Evolutionary conservation across 257 asterid species (phyloP).

Genomic region (Solanum tacnaense): DNA sequence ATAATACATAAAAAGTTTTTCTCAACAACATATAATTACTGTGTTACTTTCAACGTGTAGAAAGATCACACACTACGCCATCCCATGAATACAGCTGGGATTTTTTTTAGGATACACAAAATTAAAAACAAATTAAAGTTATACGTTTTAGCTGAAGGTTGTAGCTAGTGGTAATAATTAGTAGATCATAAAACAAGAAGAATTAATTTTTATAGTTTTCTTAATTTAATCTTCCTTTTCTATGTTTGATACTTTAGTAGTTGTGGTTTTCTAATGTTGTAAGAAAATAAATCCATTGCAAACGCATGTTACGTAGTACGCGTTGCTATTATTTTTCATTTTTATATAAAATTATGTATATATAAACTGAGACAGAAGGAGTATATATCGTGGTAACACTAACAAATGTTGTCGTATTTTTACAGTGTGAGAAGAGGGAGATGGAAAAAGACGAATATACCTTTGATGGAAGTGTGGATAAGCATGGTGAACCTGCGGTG

Average conservation of each 20-base stretch:
- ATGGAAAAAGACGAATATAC: constrained; percentile 45
- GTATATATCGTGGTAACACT: too few species aligned
- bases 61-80: not conserved
- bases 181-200: too few species aligned
- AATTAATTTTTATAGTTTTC: not conserved
- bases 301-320: not conserved
- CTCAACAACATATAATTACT: not conserved
- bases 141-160: not conserved
- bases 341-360: not conserved
- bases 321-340: not conserved
- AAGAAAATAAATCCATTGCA: not conserved
- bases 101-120: not conserved
- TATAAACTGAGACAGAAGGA: not conserved
- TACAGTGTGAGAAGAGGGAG: constrained; percentile 7
- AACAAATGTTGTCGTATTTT: not conserved
- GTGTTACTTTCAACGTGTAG: not conserved
- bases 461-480: constrained; percentile 64
- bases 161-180: not conserved
- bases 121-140: not conserved
- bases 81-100: not conserved
- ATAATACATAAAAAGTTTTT: not conserved
- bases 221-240: not conserved
- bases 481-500: constrained; percentile 55
- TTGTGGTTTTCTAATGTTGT: not conserved
- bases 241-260: not conserved